These are phyloP conservation scores for Colletotrichum plurivorum DNA, from an alignment of 2,329 filamentous ascomycete genomes.

Conservation along the genomic window DNA sequence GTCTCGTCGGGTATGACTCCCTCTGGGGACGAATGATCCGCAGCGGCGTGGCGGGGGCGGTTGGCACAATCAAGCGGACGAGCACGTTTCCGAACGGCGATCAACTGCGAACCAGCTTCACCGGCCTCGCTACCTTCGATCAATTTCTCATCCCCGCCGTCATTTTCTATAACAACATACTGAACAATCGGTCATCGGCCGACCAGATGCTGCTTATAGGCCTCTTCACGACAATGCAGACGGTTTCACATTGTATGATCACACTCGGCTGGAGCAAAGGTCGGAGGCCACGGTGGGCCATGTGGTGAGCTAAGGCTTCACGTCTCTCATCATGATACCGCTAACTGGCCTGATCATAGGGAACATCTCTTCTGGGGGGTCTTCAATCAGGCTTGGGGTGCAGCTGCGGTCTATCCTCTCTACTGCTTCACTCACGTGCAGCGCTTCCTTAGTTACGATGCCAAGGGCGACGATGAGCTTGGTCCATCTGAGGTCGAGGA, in stretches of 20 bases:
- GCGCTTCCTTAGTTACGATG: neutral
- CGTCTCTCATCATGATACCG: neutral
- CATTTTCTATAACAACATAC: slow-evolving; percentile 29
- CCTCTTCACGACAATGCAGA: slow-evolving; percentile 22
- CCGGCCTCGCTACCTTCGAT: neutral
- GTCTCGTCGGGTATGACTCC: slow-evolving; percentile 16
- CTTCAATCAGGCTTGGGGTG: slow-evolving; percentile 23
- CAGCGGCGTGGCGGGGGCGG: slow-evolving; percentile 1
- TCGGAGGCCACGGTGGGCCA: neutral
- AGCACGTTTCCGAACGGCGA: slow-evolving; percentile 19
- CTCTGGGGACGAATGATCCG: slow-evolving; percentile 28
- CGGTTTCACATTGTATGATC: slow-evolving; percentile 20
- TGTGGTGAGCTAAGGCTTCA: neutral
- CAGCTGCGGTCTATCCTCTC: slow-evolving; percentile 20
- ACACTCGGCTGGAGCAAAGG: slow-evolving; percentile 15
- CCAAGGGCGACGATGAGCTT: neutral
- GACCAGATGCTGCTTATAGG: slow-evolving; percentile 10
- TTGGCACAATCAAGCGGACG: neutral
- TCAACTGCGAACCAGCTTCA: slow-evolving; percentile 20
- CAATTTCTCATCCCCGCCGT: slow-evolving; percentile 12
- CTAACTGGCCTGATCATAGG: neutral
- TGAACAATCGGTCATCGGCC: neutral
- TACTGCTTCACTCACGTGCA: slow-evolving; percentile 22
- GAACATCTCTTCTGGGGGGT: slow-evolving; percentile 10
- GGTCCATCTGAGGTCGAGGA: neutral